phyloP scores from a whole-genome alignment of 1,284 basidiomycete genomes.

The Naganishia cerealis region DNA sequence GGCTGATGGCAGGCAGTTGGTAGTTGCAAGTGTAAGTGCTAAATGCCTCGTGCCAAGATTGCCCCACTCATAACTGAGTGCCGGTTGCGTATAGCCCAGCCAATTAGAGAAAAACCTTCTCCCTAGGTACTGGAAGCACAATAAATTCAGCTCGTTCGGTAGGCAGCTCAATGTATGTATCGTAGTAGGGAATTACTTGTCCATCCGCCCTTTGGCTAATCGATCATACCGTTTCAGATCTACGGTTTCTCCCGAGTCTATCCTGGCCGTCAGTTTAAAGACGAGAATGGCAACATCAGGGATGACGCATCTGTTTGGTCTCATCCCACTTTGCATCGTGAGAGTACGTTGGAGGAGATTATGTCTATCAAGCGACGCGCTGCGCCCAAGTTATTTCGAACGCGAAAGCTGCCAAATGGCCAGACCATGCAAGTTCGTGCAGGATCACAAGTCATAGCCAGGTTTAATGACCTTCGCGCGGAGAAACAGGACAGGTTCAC shows the following conservation, averaged over 20 bases:
- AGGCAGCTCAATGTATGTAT: slow-evolving; percentile 41
- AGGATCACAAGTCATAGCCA: slow-evolving; percentile 43
- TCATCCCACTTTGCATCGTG: slow-evolving; percentile 46
- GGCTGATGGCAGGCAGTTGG: slow-evolving; percentile 44
- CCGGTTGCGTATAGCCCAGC: slow-evolving; percentile 3
- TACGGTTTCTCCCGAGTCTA: slow-evolving; percentile 49
- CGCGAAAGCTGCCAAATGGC: slow-evolving; percentile 45
- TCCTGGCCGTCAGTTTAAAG: slow-evolving; percentile 49
- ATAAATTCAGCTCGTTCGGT: slow-evolving; percentile 48
- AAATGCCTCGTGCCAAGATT: neutral
- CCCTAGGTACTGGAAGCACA: slow-evolving; percentile 49
- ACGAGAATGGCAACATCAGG: slow-evolving; percentile 42
- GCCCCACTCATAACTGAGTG: neutral
- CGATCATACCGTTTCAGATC: slow-evolving; percentile 37
- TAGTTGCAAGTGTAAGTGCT: slow-evolving; percentile 46
- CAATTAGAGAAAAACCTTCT: slow-evolving; percentile 46
- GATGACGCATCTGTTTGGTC: slow-evolving; percentile 50
- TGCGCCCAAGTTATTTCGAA: slow-evolving; percentile 48
- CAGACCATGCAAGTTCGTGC: slow-evolving; percentile 43
- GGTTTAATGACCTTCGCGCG: slow-evolving; percentile 41
- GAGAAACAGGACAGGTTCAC: slow-evolving; percentile 14
- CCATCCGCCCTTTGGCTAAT: neutral
- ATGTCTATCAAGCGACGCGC: slow-evolving; percentile 46
- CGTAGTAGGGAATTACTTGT: neutral
- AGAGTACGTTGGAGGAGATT: slow-evolving; percentile 42